A percentile compares a stretch with the other conserved stretches of the same genome.
Evolutionary conservation across 345 rosid genomes (phyloP).

Genomic region (Linum usitatissimum): DNA sequence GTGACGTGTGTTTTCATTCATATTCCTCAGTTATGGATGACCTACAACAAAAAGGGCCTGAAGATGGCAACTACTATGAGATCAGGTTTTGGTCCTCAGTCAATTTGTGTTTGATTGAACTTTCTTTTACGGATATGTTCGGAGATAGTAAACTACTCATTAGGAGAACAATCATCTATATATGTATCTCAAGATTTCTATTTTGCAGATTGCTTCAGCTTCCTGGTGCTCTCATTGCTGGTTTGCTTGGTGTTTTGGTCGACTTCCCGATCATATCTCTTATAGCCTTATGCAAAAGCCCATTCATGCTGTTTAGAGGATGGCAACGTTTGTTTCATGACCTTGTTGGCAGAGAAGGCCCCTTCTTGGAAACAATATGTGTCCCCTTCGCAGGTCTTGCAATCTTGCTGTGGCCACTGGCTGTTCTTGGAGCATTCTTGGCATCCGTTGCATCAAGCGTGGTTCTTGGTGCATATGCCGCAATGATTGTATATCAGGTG

Average conservation of each 20-base stretch:
- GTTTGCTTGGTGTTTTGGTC: conserved; percentile 48
- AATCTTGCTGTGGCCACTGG: conserved; percentile 92
- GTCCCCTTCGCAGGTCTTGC: conserved; percentile 94
- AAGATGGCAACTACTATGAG: conserved; percentile 58
- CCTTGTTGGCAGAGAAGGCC: conserved; percentile 91
- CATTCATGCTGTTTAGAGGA: conserved; percentile 87
- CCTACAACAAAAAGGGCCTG: conserved; percentile 30
- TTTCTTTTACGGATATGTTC: too few relatives aligned
- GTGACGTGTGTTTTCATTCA: conserved; percentile 65
- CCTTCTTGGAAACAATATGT: conserved; percentile 93
- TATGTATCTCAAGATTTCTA: background rate
- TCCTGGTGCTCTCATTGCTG: conserved; percentile 59
- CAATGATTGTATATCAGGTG: conserved; percentile 71
- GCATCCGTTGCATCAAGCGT: conserved; percentile 62
- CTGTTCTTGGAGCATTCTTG: conserved; percentile 76
- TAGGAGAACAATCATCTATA: too few relatives aligned
- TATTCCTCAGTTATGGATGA: conserved; percentile 72
- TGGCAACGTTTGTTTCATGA: conserved; percentile 93
- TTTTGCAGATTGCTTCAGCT: conserved; percentile 53
- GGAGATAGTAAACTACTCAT: background rate
- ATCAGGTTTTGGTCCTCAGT: conserved; percentile 46
- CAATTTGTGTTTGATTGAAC: background rate
- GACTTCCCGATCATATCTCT: conserved; percentile 63
- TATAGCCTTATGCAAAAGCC: conserved; percentile 69
- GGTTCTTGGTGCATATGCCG: conserved; percentile 87